Conservation (phyloP, 257 asterid species). For the Solanum tarijense region DNA sequence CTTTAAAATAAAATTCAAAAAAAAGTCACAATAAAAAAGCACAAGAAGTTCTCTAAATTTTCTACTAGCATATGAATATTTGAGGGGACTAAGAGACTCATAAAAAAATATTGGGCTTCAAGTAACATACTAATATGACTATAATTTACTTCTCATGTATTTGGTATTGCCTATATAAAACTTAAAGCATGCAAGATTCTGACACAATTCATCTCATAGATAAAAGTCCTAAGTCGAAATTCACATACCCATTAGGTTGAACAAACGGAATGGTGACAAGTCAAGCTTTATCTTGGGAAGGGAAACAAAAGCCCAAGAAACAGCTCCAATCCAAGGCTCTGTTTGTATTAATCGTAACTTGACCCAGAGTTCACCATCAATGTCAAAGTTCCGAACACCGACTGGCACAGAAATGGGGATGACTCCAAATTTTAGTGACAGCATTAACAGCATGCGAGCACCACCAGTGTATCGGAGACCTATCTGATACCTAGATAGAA, state of each 20-base stretch:
- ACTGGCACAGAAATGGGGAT: constrained; percentile 85
- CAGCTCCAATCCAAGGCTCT: constrained; percentile 99
- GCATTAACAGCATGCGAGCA: constrained; percentile 86
- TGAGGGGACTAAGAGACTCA: not conserved
- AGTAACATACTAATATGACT: not conserved
- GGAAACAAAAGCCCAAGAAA: constrained; percentile 97
- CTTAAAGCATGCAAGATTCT: not conserved
- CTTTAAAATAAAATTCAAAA: not conserved
- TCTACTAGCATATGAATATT: not conserved
- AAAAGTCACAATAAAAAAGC: not conserved
- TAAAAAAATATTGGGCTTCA: not conserved
- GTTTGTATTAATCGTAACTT: constrained; percentile 78
- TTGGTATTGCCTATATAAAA: not conserved
- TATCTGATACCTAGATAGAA: constrained; percentile 64
- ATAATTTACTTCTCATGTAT: not conserved
- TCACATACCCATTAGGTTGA: constrained; percentile 88
- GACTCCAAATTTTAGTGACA: constrained; percentile 71
- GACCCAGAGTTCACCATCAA: constrained; percentile 98
- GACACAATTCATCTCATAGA: not conserved
- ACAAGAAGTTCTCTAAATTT: not conserved
- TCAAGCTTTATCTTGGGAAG: constrained; percentile 94
- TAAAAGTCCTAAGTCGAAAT: not conserved
- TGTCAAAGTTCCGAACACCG: constrained; percentile 83
- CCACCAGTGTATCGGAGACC: constrained; percentile 49
- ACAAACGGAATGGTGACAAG: constrained; percentile 86